These are phyloP conservation scores for Diplodia corticola DNA, from an alignment of 2,329 filamentous ascomycete genomes.

Conservation along the genomic window DNA sequence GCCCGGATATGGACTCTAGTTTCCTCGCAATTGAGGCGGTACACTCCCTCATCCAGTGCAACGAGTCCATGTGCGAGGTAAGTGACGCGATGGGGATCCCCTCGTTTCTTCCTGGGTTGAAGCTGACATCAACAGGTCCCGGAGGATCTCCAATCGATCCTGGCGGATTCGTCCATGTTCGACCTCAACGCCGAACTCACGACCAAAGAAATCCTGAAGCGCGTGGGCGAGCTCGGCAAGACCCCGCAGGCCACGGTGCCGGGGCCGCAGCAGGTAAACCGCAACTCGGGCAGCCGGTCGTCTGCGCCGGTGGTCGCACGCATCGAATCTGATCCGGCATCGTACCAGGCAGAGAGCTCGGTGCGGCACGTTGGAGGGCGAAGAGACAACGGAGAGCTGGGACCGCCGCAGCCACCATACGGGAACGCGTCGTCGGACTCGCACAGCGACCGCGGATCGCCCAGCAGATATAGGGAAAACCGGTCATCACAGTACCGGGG, in stretches of 20 bases:
- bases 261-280: conserved; percentile 51
- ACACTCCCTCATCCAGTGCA: conserved; percentile 84
- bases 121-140: conserved; percentile 67
- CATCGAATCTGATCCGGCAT: conserved; percentile 84
- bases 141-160: conserved; percentile 81
- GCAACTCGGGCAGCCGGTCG: conserved; percentile 53
- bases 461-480: conserved; percentile 39
- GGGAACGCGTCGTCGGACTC: conserved; percentile 36
- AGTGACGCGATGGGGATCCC: conserved; percentile 39
- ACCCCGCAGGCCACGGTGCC: conserved; percentile 58
- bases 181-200: conserved; percentile 83
- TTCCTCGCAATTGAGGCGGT: conserved; percentile 94
- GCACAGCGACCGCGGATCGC: conserved; percentile 30
- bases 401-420: conserved; percentile 37
- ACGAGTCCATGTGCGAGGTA: conserved; percentile 97
- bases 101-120: neutral
- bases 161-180: conserved; percentile 81
- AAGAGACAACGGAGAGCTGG: conserved; percentile 31
- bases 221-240: conserved; percentile 81
- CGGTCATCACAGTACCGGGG: conserved; percentile 36
- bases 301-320: conserved; percentile 61
- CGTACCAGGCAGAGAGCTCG: conserved; percentile 80
- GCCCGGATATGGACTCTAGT: conserved; percentile 67
- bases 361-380: conserved; percentile 67
- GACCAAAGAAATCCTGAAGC: conserved; percentile 94